Evolutionary conservation across 2,329 filamentous ascomycete genomes (phyloP).

Genomic region (Diplocarpon rosae): DNA sequence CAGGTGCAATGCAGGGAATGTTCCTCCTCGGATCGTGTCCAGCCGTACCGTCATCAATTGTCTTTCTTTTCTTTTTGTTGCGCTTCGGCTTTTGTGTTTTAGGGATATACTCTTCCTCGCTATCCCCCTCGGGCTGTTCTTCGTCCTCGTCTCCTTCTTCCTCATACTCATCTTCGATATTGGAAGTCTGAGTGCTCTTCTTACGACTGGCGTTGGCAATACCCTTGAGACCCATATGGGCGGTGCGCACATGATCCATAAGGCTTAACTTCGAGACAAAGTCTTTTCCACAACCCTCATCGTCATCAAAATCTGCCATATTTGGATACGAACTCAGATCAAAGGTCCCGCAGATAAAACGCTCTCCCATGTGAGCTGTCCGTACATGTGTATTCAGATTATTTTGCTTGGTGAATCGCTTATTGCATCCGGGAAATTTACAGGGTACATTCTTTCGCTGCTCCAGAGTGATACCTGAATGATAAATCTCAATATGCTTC

Average conservation of each 20-base stretch:
- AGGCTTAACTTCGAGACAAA: conserved; percentile 71
- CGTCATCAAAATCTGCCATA: conserved; percentile 51
- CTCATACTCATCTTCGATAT: conserved; percentile 6
- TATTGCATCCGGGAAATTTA: conserved; percentile 55
- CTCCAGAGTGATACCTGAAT: conserved; percentile 51
- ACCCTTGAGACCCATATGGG: conserved; percentile 57
- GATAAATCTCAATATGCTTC: conserved; percentile 67
- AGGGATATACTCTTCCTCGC: conserved; percentile 1
- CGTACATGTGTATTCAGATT: conserved; percentile 75
- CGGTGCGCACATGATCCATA: conserved; percentile 73
- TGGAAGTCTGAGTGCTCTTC: conserved; percentile 22
- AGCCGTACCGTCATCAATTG: conserved; percentile 38
- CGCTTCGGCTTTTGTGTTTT: conserved; percentile 6
- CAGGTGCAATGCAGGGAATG: conserved; percentile 39
- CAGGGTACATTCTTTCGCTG: conserved; percentile 59
- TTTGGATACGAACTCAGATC: conserved; percentile 47
- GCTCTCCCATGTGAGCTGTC: conserved; percentile 63
- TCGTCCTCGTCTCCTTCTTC: conserved; percentile 4
- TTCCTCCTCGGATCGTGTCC: conserved; percentile 36
- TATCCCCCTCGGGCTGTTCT: not conserved
- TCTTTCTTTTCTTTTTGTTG: conserved; percentile 8
- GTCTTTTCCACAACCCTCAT: conserved; percentile 60
- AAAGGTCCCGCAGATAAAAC: conserved; percentile 68
- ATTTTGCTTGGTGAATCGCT: conserved; percentile 70
- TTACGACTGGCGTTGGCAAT: conserved; percentile 29